A percentile compares a stretch with the other conserved stretches of the same genome.
Conservation (phyloP, 2,329 filamentous ascomycete species). For the Conoideocrella luteorostrata region DNA sequence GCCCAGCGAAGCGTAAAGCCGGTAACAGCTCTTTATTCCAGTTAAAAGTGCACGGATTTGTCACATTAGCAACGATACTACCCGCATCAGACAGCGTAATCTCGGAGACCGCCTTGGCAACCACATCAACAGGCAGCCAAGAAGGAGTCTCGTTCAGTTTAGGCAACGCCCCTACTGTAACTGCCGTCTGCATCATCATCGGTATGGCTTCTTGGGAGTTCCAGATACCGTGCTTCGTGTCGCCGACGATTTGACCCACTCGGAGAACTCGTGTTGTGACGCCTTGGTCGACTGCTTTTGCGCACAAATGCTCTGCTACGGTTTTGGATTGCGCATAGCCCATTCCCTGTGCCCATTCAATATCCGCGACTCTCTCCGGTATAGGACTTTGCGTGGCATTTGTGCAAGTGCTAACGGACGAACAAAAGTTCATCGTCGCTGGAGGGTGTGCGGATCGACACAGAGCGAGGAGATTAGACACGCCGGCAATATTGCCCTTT, state of each 20-base stretch:
- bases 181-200: slow-evolving; percentile 41
- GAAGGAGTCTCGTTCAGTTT: slow-evolving; percentile 35
- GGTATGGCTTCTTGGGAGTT: slow-evolving; percentile 45
- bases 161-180: slow-evolving; percentile 39
- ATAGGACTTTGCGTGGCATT: slow-evolving; percentile 28
- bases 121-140: slow-evolving; percentile 38
- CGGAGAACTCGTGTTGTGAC: slow-evolving; percentile 32
- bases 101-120: slow-evolving; percentile 32
- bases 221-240: slow-evolving; percentile 41
- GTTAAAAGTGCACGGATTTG: slow-evolving; percentile 39
- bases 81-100: slow-evolving; percentile 23
- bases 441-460: slow-evolving; percentile 18
- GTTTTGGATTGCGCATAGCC: slow-evolving; percentile 37
- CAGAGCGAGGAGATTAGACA: slow-evolving; percentile 37
- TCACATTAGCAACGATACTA: slow-evolving; percentile 39
- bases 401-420: slow-evolving; percentile 38
- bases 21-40: slow-evolving; percentile 46
- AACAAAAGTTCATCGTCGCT: slow-evolving; percentile 43
- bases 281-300: slow-evolving; percentile 27
- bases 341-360: slow-evolving; percentile 33
- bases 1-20: slow-evolving; percentile 33
- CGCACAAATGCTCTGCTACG: slow-evolving; percentile 31
- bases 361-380: slow-evolving; percentile 27
- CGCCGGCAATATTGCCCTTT: slow-evolving; percentile 38
- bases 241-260: slow-evolving; percentile 44